Evolutionary conservation across 805 yeast genomes (phyloP).

Genomic region (Cyberlindnera xishuangbannaensis): DNA sequence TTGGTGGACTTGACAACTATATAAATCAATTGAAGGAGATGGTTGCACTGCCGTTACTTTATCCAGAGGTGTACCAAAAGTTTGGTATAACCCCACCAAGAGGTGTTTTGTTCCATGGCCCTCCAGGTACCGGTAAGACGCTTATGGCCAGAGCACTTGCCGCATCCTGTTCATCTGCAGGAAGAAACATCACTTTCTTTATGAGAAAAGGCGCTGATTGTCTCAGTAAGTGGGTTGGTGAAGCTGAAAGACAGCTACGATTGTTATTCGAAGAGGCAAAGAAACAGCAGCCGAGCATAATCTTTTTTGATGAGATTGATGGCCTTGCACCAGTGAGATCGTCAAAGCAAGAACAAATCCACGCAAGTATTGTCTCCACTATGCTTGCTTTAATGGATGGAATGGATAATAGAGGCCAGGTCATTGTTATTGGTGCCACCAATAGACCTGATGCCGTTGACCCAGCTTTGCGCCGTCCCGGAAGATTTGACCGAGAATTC

Average conservation of each 20-base stretch:
- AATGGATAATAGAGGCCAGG: conserved; percentile 98
- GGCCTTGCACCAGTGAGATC: conserved; percentile 98
- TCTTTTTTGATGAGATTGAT: conserved; percentile 96
- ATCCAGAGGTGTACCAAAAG: conserved; percentile 88
- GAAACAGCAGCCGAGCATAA: conserved; percentile 91
- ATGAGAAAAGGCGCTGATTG: conserved; percentile 99
- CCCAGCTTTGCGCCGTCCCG: conserved; percentile 95
- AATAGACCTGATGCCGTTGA: conserved; percentile 98
- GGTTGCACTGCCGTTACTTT: conserved; percentile 88
- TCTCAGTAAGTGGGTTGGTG: conserved; percentile 98
- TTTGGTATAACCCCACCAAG: conserved; percentile 94
- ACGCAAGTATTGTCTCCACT: conserved; percentile 95
- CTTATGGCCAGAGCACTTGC: conserved; percentile 97
- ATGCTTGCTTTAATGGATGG: conserved; percentile 96
- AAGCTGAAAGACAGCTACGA: conserved; percentile 92
- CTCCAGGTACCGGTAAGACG: conserved; percentile 99
- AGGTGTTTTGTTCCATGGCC: conserved; percentile 97
- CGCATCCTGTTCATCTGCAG: conserved; percentile 83
- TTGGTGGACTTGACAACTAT: conserved; percentile 90
- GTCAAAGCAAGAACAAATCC: conserved; percentile 96
- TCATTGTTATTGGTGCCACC: conserved; percentile 96
- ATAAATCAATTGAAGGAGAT: conserved; percentile 92
- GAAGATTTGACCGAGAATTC: conserved; percentile 94
- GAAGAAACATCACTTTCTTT: conserved; percentile 85
- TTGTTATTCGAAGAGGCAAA: conserved; percentile 92